These are phyloP conservation scores for Apostasia ramifera DNA, from an alignment of 106 monocot species.

Conservation along the genomic window DNA sequence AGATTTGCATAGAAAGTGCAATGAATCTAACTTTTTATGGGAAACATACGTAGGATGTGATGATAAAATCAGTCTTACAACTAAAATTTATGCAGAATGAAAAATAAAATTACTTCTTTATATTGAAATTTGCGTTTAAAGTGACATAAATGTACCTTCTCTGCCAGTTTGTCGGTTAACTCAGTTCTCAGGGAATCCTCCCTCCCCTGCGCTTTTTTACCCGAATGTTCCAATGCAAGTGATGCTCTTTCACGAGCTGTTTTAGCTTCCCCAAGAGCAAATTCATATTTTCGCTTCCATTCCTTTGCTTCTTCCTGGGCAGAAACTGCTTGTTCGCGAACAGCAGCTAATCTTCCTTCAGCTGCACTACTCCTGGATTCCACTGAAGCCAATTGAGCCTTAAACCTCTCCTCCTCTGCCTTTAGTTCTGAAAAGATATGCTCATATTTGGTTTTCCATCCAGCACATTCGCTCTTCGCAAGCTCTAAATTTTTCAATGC, in stretches of 20 bases:
- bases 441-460: slow-evolving; percentile 76
- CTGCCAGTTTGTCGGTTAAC: slow-evolving; percentile 44
- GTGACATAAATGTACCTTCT: slow-evolving; percentile 38
- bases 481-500: slow-evolving; percentile 50
- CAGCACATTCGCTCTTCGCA: slow-evolving; percentile 41
- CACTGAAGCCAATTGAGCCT: slow-evolving; percentile 53
- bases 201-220: slow-evolving; percentile 70
- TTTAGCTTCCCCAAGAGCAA: slow-evolving; percentile 67
- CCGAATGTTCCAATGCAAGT: slow-evolving; percentile 62
- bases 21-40: no score
- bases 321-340: slow-evolving; percentile 78
- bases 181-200: slow-evolving; percentile 71
- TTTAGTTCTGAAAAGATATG: slow-evolving; percentile 35
- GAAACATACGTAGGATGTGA: no score
- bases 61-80: no score
- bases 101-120: background rate
- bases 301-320: slow-evolving; percentile 81
- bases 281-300: slow-evolving; percentile 90
- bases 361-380: slow-evolving; percentile 61
- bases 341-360: slow-evolving; percentile 74
- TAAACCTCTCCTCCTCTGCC: slow-evolving; percentile 67
- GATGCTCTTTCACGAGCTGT: slow-evolving; percentile 71
- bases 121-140: slow-evolving; percentile 1
- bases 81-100: background rate
- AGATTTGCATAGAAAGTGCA: no score